Evolutionary conservation across 2,329 filamentous ascomycete species (phyloP).

Genomic region (Cladophialophora chaetospira): DNA sequence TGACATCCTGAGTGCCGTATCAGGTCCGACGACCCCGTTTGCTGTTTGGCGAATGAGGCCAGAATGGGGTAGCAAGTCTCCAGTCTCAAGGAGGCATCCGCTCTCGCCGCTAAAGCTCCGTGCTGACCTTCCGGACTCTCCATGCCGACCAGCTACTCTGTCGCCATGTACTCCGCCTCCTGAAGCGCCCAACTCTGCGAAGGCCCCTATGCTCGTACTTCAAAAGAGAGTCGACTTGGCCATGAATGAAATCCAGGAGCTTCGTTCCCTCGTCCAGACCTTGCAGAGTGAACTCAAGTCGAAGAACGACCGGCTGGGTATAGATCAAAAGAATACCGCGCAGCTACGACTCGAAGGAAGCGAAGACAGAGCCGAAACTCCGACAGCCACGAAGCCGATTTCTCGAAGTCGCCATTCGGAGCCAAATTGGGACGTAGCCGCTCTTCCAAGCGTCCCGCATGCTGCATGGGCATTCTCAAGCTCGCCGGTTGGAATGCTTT

Average conservation of each 20-base stretch:
- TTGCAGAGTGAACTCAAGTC: conserved; percentile 22
- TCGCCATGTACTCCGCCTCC: conserved; percentile 30
- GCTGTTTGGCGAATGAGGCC: conserved; percentile 24
- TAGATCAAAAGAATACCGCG: neutral
- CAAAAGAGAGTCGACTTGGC: conserved; percentile 29
- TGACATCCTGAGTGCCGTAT: conserved; percentile 16
- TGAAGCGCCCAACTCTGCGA: conserved; percentile 24
- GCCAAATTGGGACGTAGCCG: neutral
- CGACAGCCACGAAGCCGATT: neutral
- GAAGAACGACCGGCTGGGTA: conserved; percentile 9
- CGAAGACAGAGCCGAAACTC: neutral
- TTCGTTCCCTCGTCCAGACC: conserved; percentile 22
- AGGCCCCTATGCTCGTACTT: conserved; percentile 29
- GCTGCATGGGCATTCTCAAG: no score
- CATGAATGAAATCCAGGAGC: conserved; percentile 30
- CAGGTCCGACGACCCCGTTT: conserved; percentile 14
- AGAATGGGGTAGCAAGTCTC: conserved; percentile 19
- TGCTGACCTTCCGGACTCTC: conserved; percentile 23
- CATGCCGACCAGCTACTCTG: conserved; percentile 21
- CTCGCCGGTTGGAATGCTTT: neutral
- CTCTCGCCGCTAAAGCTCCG: conserved; percentile 22
- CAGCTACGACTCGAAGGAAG: neutral
- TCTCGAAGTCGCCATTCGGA: neutral
- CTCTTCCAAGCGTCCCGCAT: neutral
- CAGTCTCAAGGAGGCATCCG: conserved; percentile 15